phyloP scores from a whole-genome alignment of 164 flowering plant genomes.

The Kingdonia uniflora region DNA sequence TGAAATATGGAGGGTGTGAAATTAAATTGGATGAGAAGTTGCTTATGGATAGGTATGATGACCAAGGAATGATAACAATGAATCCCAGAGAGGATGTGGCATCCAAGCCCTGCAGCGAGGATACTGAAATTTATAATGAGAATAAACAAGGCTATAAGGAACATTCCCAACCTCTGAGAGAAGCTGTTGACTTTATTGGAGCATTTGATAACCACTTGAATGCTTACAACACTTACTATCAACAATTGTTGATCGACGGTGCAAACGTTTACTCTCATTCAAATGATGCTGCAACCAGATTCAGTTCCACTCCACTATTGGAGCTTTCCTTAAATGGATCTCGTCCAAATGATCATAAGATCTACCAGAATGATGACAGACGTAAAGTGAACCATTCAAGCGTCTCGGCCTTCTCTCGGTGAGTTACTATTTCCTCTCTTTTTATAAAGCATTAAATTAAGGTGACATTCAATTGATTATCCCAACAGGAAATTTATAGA shows the following conservation, averaged over 20 bases:
- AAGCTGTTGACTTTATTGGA: constrained; percentile 79
- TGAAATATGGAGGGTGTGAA: constrained; percentile 13
- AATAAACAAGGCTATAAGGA: constrained; percentile 16
- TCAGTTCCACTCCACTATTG: constrained; percentile 30
- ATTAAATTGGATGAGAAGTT: constrained; percentile 11
- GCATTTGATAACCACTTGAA: constrained; percentile 26
- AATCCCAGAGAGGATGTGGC: constrained; percentile 10
- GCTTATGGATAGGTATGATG: constrained; percentile 13
- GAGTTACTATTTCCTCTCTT: constrained; percentile 1
- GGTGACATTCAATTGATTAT: no score
- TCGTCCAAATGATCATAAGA: constrained; percentile 24
- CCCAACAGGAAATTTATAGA: no score
- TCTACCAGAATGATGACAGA: constrained; percentile 27
- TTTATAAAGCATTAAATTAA: no score
- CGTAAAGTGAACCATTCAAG: constrained; percentile 53
- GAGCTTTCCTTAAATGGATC: constrained; percentile 70
- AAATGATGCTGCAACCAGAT: constrained; percentile 17
- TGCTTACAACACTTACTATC: neutral
- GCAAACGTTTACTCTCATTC: constrained; percentile 12
- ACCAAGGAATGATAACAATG: constrained; percentile 19
- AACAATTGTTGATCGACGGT: constrained; percentile 3
- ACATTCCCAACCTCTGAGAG: constrained; percentile 24
- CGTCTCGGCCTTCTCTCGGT: constrained; percentile 71
- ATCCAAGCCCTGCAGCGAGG: constrained; percentile 10
- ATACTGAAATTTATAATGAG: constrained; percentile 15